Base-by-base conservation (phyloP, 192 early-diverging fungal species). In the Gaertneriomyces sp. region DNA sequence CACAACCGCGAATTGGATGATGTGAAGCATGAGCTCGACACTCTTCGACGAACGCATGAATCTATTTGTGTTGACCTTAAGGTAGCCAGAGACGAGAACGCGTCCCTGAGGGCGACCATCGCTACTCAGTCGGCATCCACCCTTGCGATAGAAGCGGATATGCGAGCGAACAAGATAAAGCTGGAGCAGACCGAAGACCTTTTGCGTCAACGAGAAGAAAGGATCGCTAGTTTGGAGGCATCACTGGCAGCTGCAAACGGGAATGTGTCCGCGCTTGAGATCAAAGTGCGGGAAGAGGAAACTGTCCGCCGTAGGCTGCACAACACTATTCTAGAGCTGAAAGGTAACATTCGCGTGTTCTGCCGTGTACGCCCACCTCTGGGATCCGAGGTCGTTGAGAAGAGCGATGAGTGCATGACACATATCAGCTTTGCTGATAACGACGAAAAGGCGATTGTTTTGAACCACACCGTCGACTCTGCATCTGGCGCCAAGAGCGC, bases 261-360 rank as follows among this genome's bases (percentile, higher is more conserved):
- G 41, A 64, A 51, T 7, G 73, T 87, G 25, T 64, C 58, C 17
- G 69, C 76, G 56, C 68, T 91, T 53, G 86, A 91, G 59, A 68
- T 59, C 42, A 81, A 81, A 74, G 72, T 91, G n/a, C 68, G 87
- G 58, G 80, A 81, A 16, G 87, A 91, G 57, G 95, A 98, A 70
- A 85, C 79, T 5, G 73, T 86, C 19, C 85, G 94, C n/a, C 79
- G 93, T 45, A 75, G 79, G 60, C 73, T 98, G 40, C 94, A 97
- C 76, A 98, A 97, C 70, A 88, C 88, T 0, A 88, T 94, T 42
- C 92, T 91, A 64, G 96, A 98, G 72, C 82, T 97, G 52, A 94
- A 92, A 62, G 96, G 96, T 41, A 98, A 98, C 69, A 96, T 98
- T 49, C 85, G 96, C 20, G 96, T 97, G 25, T 98, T 98, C 75